These are phyloP conservation scores for Skeletonema costatum DNA, from an alignment of 108 stramenopile genomes.

Conservation along the genomic window DNA sequence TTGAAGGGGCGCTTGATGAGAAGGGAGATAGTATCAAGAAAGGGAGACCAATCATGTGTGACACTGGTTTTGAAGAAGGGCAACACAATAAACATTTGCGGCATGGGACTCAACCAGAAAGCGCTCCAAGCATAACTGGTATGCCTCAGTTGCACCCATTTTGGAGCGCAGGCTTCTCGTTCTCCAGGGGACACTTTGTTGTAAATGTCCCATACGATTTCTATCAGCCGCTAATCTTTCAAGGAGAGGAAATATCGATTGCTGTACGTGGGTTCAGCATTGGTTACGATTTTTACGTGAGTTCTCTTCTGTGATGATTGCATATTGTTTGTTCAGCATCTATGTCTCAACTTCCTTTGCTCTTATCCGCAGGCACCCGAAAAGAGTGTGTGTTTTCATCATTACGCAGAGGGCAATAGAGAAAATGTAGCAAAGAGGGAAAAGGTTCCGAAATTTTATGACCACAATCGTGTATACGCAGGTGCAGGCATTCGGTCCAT, in stretches of 20 bases:
- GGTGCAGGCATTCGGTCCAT: conserved; percentile 73
- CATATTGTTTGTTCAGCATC: too few relatives aligned
- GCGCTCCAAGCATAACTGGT: conserved; percentile 56
- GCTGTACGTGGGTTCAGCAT: conserved; percentile 86
- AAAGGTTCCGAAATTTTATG: conserved; percentile 81
- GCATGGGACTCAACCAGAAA: conserved; percentile 88
- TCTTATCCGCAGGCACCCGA: conserved; percentile 54
- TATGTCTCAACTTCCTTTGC: too few relatives aligned
- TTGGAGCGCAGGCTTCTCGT: conserved; percentile 92
- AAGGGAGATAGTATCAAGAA: conserved; percentile 65
- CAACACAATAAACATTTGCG: conserved; percentile 76
- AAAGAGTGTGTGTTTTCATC: conserved; percentile 86
- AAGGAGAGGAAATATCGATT: conserved; percentile 92
- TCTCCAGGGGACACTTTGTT: conserved; percentile 85
- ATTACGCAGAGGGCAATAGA: conserved; percentile 78
- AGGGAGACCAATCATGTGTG: conserved; percentile 89
- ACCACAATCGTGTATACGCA: conserved; percentile 60
- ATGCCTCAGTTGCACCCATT: conserved; percentile 84
- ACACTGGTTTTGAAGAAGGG: conserved; percentile 84
- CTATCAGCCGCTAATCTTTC: conserved; percentile 77
- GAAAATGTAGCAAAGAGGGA: conserved; percentile 47
- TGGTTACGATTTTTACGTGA: conserved; percentile 86
- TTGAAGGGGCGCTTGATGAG: conserved; percentile 70
- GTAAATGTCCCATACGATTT: conserved; percentile 86
- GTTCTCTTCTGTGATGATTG: too few relatives aligned